Evolutionary conservation across 2,329 filamentous ascomycete species (phyloP), one percentile per base, ranked within the genome.

Genomic region (Trichophaea hybrida): DNA sequence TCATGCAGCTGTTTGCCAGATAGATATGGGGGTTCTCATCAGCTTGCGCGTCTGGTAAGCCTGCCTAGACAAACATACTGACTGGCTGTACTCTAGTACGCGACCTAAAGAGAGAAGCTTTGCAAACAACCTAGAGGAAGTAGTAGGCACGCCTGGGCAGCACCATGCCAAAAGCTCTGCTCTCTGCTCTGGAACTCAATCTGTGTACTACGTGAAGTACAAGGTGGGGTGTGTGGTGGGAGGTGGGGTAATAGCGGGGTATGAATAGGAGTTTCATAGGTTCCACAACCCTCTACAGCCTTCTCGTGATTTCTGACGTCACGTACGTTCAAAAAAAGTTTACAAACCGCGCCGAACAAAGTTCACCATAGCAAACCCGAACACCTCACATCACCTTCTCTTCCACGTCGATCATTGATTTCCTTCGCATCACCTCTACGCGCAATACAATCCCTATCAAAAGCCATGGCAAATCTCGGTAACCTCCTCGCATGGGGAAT

Each of bases 401-500:
- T 13, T 17, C 24, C 32, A 53, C 50, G 13, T 6, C 12, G 6
- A n/a, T n/a, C 50, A 51, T 12, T 6, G 13, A 15, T 7, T 51
- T 51, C 13, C 1, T 17, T 15, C 5, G 5, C 48, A 24, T 12
- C 48, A 51, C 48, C 31, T 32, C 58, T 57, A 62, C 43, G 50
- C 40, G 33, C 46, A 43, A 56, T 46, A 61, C 55, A 64, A 53
- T 13, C 57, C 54, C 50, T 54, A 66, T 67, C 8, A 31, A 32
- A n/a, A 12, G 68, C 69, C 76, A 77, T 80, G 73, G 82, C 78
- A 72, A 77, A 78, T 66, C 78, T 91, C 70, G 89, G 87, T 74
- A 78, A 82, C 58, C 83, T 91, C 72, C 81, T 93, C 62, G 85
- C 86, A 78, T 93, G 87, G 87, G 78, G 83, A 68, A 77, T 80